phyloP scores from a whole-genome alignment of 306 rosid genomes.

The Parietaria judaica region DNA sequence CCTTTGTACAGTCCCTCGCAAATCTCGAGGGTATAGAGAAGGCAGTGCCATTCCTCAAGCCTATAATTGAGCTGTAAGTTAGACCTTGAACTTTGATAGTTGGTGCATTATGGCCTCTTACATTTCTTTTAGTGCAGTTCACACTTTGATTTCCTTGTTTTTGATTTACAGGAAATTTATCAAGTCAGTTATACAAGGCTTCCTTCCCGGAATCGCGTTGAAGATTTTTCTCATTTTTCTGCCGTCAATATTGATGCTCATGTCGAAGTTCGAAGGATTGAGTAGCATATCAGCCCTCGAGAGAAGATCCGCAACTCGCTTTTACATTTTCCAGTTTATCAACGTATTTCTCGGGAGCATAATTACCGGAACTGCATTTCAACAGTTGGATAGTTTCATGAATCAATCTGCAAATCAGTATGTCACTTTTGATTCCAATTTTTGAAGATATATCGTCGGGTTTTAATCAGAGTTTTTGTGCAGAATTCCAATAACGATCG shows the following conservation, averaged over 20 bases:
- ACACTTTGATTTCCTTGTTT: background rate
- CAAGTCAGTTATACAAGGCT: constrained; percentile 83
- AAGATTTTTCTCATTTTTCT: constrained; percentile 84
- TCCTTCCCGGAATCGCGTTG: constrained; percentile 95
- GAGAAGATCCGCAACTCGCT: constrained; percentile 83
- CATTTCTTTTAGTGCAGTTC: no score
- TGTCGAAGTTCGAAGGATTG: constrained; percentile 94
- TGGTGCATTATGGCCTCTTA: background rate
- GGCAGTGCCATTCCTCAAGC: constrained; percentile 64
- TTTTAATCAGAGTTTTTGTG: constrained; percentile 14
- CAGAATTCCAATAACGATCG: constrained; percentile 86
- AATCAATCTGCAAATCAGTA: constrained; percentile 92
- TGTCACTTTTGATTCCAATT: constrained; percentile 7
- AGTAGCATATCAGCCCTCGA: constrained; percentile 63
- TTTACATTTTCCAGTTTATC: constrained; percentile 72
- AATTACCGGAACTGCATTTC: constrained; percentile 92
- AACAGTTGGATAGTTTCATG: constrained; percentile 72
- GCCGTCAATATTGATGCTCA: constrained; percentile 75
- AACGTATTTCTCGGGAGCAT: constrained; percentile 97
- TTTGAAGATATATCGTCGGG: no score
- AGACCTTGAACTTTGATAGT: background rate
- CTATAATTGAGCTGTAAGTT: constrained; percentile 66
- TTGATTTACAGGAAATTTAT: constrained; percentile 45
- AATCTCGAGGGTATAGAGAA: constrained; percentile 88
- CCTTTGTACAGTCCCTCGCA: constrained; percentile 91